Percentiles rank a stretch among this genome's conserved stretches.
Evolutionary conservation across 106 monocot genomes (phyloP).

Genomic region (Acanthochlamys bracteata): DNA sequence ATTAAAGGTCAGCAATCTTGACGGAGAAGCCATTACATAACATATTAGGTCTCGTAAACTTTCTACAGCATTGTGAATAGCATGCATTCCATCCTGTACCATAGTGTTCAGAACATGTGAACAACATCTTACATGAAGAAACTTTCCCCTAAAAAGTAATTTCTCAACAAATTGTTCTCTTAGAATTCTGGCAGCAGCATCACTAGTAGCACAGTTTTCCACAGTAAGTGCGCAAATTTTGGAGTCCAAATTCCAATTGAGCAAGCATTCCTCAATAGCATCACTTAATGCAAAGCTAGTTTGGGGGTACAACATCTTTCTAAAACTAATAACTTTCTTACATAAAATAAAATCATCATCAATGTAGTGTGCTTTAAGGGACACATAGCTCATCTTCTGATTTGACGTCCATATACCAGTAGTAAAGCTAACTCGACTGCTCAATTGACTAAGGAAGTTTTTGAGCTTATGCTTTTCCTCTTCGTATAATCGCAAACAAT

Average conservation of each 20-base stretch:
- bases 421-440: conserved; percentile 12
- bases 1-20: conserved; percentile 14
- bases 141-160: conserved; percentile 4
- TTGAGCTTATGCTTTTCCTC: neutral
- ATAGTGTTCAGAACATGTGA: conserved; percentile 18
- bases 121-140: conserved; percentile 18
- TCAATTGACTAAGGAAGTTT: neutral
- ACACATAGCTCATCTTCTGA: conserved; percentile 15
- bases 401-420: conserved; percentile 18
- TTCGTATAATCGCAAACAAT: neutral
- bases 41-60: conserved; percentile 1
- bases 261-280: conserved; percentile 3
- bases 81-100: conserved; percentile 13
- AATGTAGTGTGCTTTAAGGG: conserved; percentile 12
- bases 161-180: neutral
- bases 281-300: conserved; percentile 7
- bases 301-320: conserved; percentile 2
- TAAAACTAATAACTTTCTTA: conserved; percentile 18
- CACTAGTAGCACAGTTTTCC: conserved; percentile 9
- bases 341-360: conserved; percentile 9
- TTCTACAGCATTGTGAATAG: neutral
- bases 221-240: conserved; percentile 4
- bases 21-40: neutral
- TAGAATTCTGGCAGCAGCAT: neutral
- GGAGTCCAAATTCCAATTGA: conserved; percentile 3